These are phyloP conservation scores for Jimgerdemannia flammicorona DNA, from an alignment of 192 early-diverging fungal genomes.

Conservation along the genomic window DNA sequence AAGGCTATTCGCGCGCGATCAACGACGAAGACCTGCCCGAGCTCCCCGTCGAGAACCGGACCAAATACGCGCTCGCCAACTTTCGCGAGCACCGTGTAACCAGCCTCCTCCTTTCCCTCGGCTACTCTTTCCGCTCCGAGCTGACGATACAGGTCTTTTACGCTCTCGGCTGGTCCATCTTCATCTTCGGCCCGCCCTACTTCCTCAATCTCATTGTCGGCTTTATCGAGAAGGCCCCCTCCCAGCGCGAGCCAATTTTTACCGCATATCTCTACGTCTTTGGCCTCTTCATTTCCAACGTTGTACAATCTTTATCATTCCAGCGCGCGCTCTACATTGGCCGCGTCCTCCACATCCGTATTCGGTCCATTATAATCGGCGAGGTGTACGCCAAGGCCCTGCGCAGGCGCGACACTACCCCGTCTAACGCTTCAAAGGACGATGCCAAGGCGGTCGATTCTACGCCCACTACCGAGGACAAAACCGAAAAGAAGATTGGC, in stretches of 20 bases:
- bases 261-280: constrained; percentile 58
- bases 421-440: not conserved
- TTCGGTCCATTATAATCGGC: constrained; percentile 41
- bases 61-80: constrained; percentile 21
- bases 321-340: constrained; percentile 63
- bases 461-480: not conserved
- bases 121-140: constrained; percentile 36
- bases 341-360: constrained; percentile 55
- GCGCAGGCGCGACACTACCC: constrained; percentile 29
- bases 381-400: constrained; percentile 35
- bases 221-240: constrained; percentile 33
- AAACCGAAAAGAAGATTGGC: constrained; percentile 28
- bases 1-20: constrained; percentile 45
- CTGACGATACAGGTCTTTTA: constrained; percentile 34
- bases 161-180: constrained; percentile 24
- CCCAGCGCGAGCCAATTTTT: constrained; percentile 23
- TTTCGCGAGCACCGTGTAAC: constrained; percentile 7
- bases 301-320: constrained; percentile 37
- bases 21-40: constrained; percentile 47
- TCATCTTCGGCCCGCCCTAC: constrained; percentile 48
- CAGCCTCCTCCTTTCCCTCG: constrained; percentile 24
- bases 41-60: constrained; percentile 40
- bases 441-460: not conserved
- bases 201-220: constrained; percentile 54
- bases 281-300: constrained; percentile 48